Base-by-base conservation (phyloP, 768 basidiomycete genomes). In the Panaeolus cyanescens region DNA sequence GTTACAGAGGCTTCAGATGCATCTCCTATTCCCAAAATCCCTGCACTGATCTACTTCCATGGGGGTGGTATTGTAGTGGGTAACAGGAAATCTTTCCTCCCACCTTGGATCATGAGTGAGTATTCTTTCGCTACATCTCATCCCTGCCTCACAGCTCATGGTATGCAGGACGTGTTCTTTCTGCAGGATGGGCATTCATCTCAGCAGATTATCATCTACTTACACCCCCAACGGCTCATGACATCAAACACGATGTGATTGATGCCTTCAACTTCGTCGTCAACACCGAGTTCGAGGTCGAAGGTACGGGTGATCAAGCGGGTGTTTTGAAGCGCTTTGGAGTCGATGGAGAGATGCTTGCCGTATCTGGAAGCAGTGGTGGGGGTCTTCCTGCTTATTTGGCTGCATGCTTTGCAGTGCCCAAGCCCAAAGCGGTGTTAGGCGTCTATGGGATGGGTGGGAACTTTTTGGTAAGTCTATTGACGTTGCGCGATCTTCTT, bases 391-490 rank as follows among this genome's bases (percentile, higher is more conserved):
- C 86, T 62, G 85, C 86, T 1, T 88, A 86, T 66, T 77, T 89
- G 15, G 83, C 85, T 15, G 86, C 82, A 8, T 73, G 81, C 33
- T 80, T 88, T 66, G 83, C 79, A 6, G 53, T 36, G 9, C 61
- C 66, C 0, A 83, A 78, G 57, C 87, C 86, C 0, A 82, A 75
- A 60, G 87, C 81, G 0, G 58, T 89, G 2, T 64, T 89, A 0
- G 84, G 82, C 1, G 62, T 89, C 65, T 90, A 89, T 70, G 87
- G 82, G 0, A 80, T 85, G 79, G 87, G 87, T n/a, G 88, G 87
- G 0, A 71, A 88, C 59, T 78, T 85, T 60, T 67, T 89, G 33
- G 82, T 81, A 50, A 45, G 77, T 71, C 13, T 56, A 6, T n/a
- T n/a, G n/a, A n/a, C n/a, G n/a, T n/a, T n/a, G n/a, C n/a, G n/a